Conservation (phyloP, 768 basidiomycete genomes). For the Boletus subparvulus region DNA sequence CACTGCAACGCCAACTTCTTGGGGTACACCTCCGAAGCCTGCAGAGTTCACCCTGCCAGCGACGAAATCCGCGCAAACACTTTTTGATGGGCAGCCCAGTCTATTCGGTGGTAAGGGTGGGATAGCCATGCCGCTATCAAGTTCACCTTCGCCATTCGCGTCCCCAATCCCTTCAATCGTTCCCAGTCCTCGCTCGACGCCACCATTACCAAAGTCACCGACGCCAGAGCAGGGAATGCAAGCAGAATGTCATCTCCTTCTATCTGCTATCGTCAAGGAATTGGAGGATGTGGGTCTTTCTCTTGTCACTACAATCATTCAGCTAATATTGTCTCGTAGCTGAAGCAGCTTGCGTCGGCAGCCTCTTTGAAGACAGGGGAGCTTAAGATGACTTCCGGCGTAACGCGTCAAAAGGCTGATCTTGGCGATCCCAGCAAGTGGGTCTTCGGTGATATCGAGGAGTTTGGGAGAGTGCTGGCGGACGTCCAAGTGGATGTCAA, state of each 20-base stretch:
- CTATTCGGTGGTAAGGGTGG: conserved; percentile 3
- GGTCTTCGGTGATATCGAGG: conserved; percentile 49
- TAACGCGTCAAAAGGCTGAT: conserved; percentile 44
- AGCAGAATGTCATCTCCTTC: conserved; percentile 55
- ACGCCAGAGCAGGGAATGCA: conserved; percentile 63
- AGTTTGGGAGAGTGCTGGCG: conserved; percentile 42
- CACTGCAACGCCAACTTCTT: not conserved
- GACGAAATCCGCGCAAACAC: conserved; percentile 1
- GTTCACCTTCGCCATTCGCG: conserved; percentile 1
- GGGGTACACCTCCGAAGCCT: conserved; percentile 8
- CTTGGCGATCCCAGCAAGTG: conserved; percentile 51
- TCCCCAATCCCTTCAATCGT: not conserved
- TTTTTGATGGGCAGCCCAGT: conserved; percentile 15
- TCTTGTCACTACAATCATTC: not conserved
- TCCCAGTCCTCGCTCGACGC: conserved; percentile 4
- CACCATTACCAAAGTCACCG: conserved; percentile 11
- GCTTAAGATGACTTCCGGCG: conserved; percentile 37
- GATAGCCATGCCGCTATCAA: not conserved
- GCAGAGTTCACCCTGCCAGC: not conserved
- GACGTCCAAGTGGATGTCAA: conserved; percentile 52
- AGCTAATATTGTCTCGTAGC: conserved; percentile 32
- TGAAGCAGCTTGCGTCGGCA: conserved; percentile 41
- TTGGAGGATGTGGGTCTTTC: conserved; percentile 53
- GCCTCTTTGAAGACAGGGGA: conserved; percentile 37
- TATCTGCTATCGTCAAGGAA: conserved; percentile 48